Percentiles rank a stretch among this genome's conserved stretches.
These are phyloP conservation scores for Thalassiosira allenii DNA, from an alignment of 352 stramenopile genomes.

Conservation along the genomic window DNA sequence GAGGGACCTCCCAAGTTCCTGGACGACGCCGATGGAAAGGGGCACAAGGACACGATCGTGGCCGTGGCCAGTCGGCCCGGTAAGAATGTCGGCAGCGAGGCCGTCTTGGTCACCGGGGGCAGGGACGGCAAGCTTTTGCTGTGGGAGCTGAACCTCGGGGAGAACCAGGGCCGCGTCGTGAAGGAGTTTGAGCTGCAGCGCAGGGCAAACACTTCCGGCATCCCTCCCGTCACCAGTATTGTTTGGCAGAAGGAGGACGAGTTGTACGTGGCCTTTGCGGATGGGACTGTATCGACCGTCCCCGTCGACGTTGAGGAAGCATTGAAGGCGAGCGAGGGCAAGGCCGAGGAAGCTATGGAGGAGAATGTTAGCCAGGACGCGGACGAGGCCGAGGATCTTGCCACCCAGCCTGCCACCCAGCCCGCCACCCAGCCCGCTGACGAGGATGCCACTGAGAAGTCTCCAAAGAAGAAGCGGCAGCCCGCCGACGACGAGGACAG, in stretches of 20 bases:
- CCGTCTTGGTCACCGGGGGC: conserved; percentile 59
- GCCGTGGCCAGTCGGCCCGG: conserved; percentile 37
- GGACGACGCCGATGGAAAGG: conserved; percentile 22
- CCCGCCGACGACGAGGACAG: conserved; percentile 60
- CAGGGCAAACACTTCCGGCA: not conserved
- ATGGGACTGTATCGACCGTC: conserved; percentile 46
- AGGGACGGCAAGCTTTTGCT: conserved; percentile 67
- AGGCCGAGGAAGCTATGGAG: conserved; percentile 37
- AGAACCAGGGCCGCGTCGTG: not conserved
- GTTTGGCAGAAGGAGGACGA: conserved; percentile 34
- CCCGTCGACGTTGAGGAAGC: not conserved
- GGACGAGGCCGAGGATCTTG: conserved; percentile 32
- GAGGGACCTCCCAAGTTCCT: conserved; percentile 45
- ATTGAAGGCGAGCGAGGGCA: conserved; percentile 3
- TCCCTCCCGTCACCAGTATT: conserved; percentile 46
- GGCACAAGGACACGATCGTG: conserved; percentile 73
- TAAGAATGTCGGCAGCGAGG: not conserved
- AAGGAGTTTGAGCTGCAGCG: conserved; percentile 1
- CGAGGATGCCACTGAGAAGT: not conserved
- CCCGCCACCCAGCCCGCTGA: not conserved
- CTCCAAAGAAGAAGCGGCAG: conserved; percentile 22
- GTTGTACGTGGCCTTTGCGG: conserved; percentile 57
- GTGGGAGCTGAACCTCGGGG: conserved; percentile 56
- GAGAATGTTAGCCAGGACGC: conserved; percentile 51
- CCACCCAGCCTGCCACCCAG: not conserved